Evolutionary conservation across 2,329 filamentous ascomycete genomes (phyloP).

Genomic region (Calonectria honghensis): DNA sequence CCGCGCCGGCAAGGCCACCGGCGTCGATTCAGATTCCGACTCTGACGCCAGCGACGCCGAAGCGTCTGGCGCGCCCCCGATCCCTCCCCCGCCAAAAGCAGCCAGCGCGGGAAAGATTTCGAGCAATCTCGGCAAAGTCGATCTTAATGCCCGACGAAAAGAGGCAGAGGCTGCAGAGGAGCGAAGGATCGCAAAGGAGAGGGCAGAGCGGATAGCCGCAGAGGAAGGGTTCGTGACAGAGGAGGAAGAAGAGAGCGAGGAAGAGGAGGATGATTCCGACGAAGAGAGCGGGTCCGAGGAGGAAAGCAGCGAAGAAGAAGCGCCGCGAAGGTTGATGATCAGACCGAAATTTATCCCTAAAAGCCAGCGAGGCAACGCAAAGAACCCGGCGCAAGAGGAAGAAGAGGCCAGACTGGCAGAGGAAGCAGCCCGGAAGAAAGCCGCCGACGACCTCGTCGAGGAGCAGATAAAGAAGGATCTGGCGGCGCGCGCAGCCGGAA

Average conservation of each 20-base stretch:
- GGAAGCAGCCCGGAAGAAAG: conserved; percentile 79
- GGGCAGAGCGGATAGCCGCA: conserved; percentile 70
- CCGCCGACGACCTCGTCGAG: conserved; percentile 87
- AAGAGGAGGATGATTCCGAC: conserved; percentile 60
- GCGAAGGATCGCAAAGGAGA: conserved; percentile 68
- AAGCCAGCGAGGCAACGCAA: conserved; percentile 67
- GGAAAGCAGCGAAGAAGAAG: conserved; percentile 74
- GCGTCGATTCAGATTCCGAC: conserved; percentile 73
- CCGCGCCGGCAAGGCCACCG: conserved; percentile 86
- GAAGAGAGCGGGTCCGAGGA: conserved; percentile 65
- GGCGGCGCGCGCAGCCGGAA: conserved; percentile 82
- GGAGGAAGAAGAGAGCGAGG: conserved; percentile 63
- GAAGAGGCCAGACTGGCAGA: conserved; percentile 66
- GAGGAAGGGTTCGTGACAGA: conserved; percentile 80
- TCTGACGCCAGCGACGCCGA: conserved; percentile 69
- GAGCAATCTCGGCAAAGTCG: conserved; percentile 71
- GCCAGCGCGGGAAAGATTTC: conserved; percentile 74
- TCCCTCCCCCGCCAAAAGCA: conserved; percentile 75
- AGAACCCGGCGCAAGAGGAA: conserved; percentile 58
- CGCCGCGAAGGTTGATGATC: conserved; percentile 74
- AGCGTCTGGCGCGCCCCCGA: conserved; percentile 57
- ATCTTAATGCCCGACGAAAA: conserved; percentile 69
- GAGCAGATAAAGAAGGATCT: conserved; percentile 90
- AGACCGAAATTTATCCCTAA: conserved; percentile 79
- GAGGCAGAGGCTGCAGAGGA: conserved; percentile 69